Conservation (phyloP, 306 rosid genomes). For the Macrotyloma uniflorum region DNA sequence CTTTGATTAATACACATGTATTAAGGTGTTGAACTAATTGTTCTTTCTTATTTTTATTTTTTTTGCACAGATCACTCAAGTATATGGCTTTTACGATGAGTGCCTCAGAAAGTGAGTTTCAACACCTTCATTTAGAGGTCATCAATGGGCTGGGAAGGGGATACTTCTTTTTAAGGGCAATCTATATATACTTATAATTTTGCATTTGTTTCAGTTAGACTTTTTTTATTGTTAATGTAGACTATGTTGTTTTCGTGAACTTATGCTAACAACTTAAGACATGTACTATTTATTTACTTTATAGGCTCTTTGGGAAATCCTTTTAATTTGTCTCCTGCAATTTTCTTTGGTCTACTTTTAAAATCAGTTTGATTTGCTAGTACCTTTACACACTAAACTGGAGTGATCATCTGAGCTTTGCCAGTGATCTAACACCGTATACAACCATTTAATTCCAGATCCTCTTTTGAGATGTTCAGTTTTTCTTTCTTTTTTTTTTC, state of each 20-base stretch:
- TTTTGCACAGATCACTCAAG: constrained; percentile 84
- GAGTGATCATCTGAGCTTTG: neutral
- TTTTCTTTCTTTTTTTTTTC: neutral
- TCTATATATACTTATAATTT: neutral
- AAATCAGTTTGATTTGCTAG: neutral
- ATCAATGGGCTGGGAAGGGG: constrained; percentile 8
- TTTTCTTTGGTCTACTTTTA: neutral
- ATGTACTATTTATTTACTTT: neutral
- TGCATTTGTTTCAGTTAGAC: neutral
- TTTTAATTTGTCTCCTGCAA: neutral
- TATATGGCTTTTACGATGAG: constrained; percentile 93
- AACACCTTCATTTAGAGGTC: constrained; percentile 40
- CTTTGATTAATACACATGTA: constrained; percentile 17
- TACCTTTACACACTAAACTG: neutral
- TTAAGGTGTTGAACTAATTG: constrained; percentile 38
- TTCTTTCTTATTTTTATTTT: constrained; percentile 25
- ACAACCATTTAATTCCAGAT: neutral
- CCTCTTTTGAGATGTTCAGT: neutral
- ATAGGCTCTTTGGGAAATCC: neutral
- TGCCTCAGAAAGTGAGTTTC: constrained; percentile 88
- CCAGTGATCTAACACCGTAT: neutral
- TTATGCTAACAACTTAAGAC: neutral
- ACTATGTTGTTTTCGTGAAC: neutral
- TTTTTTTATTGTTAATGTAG: neutral
- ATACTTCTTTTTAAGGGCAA: neutral